These are phyloP conservation scores for Trichoderma harzianum DNA, from an alignment of 2,329 filamentous ascomycete genomes.

Conservation along the genomic window DNA sequence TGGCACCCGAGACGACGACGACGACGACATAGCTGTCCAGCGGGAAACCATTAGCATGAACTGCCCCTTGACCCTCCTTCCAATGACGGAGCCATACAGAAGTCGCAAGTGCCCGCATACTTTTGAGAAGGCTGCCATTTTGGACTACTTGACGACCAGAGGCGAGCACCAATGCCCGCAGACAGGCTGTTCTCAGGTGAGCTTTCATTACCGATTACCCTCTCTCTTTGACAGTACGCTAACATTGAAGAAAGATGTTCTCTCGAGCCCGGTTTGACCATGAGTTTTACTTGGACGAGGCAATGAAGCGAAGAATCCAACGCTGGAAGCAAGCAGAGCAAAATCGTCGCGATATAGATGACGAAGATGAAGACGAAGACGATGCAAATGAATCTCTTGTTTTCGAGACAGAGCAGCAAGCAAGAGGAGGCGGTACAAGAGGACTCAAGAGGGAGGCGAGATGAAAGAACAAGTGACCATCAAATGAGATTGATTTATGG, in stretches of 20 bases:
- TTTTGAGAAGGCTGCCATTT: constrained; percentile 64
- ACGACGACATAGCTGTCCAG: constrained; percentile 67
- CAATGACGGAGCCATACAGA: constrained; percentile 64
- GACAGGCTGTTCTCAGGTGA: constrained; percentile 59
- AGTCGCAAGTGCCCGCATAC: constrained; percentile 67
- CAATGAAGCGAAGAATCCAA: constrained; percentile 56
- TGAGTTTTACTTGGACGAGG: constrained; percentile 56
- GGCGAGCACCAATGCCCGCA: constrained; percentile 57
- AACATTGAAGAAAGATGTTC: constrained; percentile 42
- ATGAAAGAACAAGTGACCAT: neutral
- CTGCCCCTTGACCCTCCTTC: constrained; percentile 65
- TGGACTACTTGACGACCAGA: constrained; percentile 48
- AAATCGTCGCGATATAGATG: constrained; percentile 41
- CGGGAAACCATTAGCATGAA: constrained; percentile 62
- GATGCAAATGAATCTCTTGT: constrained; percentile 24
- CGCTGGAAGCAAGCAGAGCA: constrained; percentile 46
- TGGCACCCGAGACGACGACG: constrained; percentile 40
- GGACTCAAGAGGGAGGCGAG: constrained; percentile 25
- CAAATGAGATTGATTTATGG: neutral
- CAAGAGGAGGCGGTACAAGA: constrained; percentile 19
- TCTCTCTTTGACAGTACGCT: neutral
- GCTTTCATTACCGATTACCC: neutral
- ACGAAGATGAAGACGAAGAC: constrained; percentile 37
- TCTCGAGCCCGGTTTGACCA: constrained; percentile 34
- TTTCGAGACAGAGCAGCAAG: constrained; percentile 26